Evolutionary conservation across 129 eudicot species (phyloP), one percentile per base, ranked within the genome.

Genomic region (Glebionis coronaria): DNA sequence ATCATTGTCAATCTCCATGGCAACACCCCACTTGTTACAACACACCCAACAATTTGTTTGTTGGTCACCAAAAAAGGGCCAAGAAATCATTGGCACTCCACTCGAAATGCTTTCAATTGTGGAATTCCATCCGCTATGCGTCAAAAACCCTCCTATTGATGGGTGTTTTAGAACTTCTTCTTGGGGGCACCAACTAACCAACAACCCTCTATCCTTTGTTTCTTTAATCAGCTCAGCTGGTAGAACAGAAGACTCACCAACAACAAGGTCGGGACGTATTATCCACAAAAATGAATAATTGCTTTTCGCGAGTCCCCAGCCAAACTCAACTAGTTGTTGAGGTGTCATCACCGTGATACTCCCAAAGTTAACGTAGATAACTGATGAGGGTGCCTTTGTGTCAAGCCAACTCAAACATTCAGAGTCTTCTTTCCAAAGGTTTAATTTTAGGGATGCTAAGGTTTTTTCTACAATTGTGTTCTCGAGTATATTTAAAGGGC

Each of bases 351-450:
- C 42, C 42, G 42, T 35, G 42, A 35, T 5, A 35, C 9, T 35
- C 0, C 42, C 42, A 35, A 35, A 35, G 9, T 35, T 5, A 35
- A 35, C 42, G 1, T 35, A 35, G 0, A 35, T 35, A 35, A 35
- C 42, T 35, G 42, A 35, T 35, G 42, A 35, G 1, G 42, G 42
- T 7, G 79, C 82, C 54, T 67, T 66, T 0, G 75, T 29, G 53
- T 87, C 77, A 4, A 87, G 78, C 95, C 95, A 87, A 25, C 81
- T 38, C 4, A 83, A 23, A 66, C 90, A 87, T 4, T 44, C 64
- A 0, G 47, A 1, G 2, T 35, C 42, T 35, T 35, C 42, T 0
- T 35, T 35, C 9, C 42, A 7, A 35, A 35, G 42, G 42, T 77
- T 87, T 13, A 83, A 83, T n/a, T 68, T 63, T 9, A 87, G 44